These are phyloP conservation scores for Phascolomyces articulosus DNA, from an alignment of 371 early-diverging fungal species.

Conservation along the genomic window DNA sequence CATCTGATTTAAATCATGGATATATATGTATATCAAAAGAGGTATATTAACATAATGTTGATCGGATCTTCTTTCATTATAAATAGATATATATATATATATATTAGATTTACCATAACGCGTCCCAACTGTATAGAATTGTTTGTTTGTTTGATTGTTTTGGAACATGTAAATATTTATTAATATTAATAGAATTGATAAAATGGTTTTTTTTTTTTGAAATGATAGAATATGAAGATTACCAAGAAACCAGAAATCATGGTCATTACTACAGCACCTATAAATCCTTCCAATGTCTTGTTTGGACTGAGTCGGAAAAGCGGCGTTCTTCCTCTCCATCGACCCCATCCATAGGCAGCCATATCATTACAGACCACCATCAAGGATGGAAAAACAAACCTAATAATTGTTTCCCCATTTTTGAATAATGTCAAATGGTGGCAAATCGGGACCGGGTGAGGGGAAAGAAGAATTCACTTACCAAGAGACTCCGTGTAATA, in stretches of 20 bases:
- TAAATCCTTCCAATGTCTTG: slow-evolving; percentile 99
- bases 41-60: too few relatives aligned
- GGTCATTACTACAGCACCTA: slow-evolving; percentile 92
- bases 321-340: slow-evolving; percentile 92
- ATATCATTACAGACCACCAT: slow-evolving; percentile 99
- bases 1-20: slow-evolving; percentile 48
- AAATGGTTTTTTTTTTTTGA: too few relatives aligned
- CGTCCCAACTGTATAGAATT: background rate
- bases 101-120: background rate
- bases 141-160: too few relatives aligned
- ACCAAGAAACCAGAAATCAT: slow-evolving; percentile 29
- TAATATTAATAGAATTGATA: too few relatives aligned
- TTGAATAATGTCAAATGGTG: slow-evolving; percentile 12
- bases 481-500: slow-evolving; percentile 29
- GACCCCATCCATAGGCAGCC: slow-evolving; percentile 96
- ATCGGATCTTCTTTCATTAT: too few relatives aligned
- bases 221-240: background rate
- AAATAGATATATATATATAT: background rate
- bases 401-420: background rate
- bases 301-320: slow-evolving; percentile 97
- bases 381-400: slow-evolving; percentile 86
- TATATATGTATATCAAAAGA: slow-evolving; percentile 21
- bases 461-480: slow-evolving; percentile 4
- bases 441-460: slow-evolving; percentile 10
- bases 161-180: too few relatives aligned